Base-by-base conservation (phyloP, 23 red algal species). In the Gracilaria caudata region DNA sequence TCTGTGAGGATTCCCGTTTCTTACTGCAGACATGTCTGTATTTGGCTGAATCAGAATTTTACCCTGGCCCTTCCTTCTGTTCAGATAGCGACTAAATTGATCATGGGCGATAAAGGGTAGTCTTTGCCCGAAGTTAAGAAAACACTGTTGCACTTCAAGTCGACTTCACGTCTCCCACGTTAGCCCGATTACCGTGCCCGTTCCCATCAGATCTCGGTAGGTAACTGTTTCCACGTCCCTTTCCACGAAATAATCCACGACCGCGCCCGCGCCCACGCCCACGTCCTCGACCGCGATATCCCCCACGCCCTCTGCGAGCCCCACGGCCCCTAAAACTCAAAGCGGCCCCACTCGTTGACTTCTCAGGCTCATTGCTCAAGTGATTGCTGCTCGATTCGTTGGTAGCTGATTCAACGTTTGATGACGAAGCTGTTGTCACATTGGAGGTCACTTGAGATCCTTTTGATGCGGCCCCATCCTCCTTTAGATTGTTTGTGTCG, bases 201-300 rank as follows among this genome's bases (percentile, higher is more conserved):
- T 33, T 19, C 29, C 4, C 61, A 35, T 36, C 61, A 36, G 32
- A 35, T 35, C 61, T 35, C 36, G 14, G 61, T 66, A 40, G 29
- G 60, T 32, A 75, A 49, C 40, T 29, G 1, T 26, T 14, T 17
- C 64, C 39, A 39, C 82, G 38, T 41, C 65, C 65, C 59, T 45
- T 46, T 55, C 82, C 65, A 37, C 65, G 60, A 86, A 64, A 49
- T 40, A 36, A 32, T 16, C 80, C 57, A 63, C 57, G 80, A 10
- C 54, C 61, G 7, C 82, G 64, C 23, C 82, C 64, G 1, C 49
- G 49, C 14, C n/a, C n/a, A 71, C 64, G 64, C 29, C 82, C 82
- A 8, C 82, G 36, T 58, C 82, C 65, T 24, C 82, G 46, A 56
- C 82, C 81, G 26, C 81, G 81, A 46, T 13, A 71, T 4, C 81